Percentiles rank a stretch among this genome's conserved stretches.
These are phyloP conservation scores for Aspergillus intermedius DNA, from an alignment of 2,329 filamentous ascomycete species.

Conservation along the genomic window DNA sequence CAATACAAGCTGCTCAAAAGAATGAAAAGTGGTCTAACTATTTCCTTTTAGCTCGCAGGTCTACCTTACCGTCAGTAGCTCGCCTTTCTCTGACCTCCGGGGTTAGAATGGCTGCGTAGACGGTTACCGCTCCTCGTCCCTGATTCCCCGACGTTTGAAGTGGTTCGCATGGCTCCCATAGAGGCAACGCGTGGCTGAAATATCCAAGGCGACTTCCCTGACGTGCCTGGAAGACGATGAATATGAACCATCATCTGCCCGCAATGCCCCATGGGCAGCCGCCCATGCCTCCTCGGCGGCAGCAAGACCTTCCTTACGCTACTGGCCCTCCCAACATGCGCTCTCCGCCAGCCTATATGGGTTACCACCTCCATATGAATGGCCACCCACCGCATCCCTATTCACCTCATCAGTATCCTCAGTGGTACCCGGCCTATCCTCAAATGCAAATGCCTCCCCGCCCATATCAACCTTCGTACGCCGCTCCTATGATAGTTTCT, in stretches of 20 bases:
- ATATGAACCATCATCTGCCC: conserved; percentile 42
- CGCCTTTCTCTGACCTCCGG: conserved; percentile 9
- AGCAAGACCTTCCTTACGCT: conserved; percentile 41
- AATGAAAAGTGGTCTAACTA: neutral
- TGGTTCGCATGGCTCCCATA: conserved; percentile 35
- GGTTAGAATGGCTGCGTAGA: conserved; percentile 33
- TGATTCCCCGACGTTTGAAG: conserved; percentile 13
- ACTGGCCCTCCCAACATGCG: conserved; percentile 46
- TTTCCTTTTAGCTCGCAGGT: conserved; percentile 2
- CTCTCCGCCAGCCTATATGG: conserved; percentile 55
- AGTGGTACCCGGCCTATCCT: conserved; percentile 40
- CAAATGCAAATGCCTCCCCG: conserved; percentile 37
- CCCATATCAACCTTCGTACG: conserved; percentile 33
- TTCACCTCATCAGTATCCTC: conserved; percentile 40
- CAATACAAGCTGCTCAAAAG: neutral
- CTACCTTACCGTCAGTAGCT: conserved; percentile 2
- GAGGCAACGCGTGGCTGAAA: conserved; percentile 34
- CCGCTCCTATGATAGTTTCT: conserved; percentile 37
- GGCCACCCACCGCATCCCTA: conserved; percentile 43
- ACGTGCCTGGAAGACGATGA: conserved; percentile 36
- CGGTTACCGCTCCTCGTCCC: conserved; percentile 14
- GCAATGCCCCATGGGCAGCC: conserved; percentile 44
- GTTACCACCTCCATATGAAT: conserved; percentile 52
- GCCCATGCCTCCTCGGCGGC: conserved; percentile 44
- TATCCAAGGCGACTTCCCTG: conserved; percentile 26